Evolutionary conservation across 179 eudicot genomes (phyloP).

Genomic region (Spergularia azorica): DNA sequence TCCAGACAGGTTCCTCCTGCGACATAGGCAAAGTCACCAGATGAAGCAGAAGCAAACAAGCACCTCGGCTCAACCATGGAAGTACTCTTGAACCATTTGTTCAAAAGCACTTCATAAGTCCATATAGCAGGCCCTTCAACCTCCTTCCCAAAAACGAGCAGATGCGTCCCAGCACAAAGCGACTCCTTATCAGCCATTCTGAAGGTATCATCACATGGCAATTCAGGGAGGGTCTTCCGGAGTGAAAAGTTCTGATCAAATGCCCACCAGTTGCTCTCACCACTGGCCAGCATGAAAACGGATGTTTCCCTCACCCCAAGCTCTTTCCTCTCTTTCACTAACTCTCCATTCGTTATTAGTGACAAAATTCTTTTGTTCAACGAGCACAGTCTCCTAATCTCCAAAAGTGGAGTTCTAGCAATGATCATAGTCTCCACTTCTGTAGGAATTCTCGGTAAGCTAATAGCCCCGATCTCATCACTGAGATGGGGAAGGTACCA

Average conservation of each 20-base stretch:
- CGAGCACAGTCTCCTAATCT: conserved; percentile 46
- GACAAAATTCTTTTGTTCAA: conserved; percentile 39
- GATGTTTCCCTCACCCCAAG: conserved; percentile 48
- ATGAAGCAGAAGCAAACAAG: conserved; percentile 69
- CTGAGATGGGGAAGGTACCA: conserved; percentile 16
- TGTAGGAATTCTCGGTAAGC: conserved; percentile 15
- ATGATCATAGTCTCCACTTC: conserved; percentile 38
- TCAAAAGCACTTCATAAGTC: conserved; percentile 54
- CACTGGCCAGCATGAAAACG: conserved; percentile 59
- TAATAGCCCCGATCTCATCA: conserved; percentile 30
- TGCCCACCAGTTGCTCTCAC: conserved; percentile 58
- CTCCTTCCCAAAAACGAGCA: conserved; percentile 64
- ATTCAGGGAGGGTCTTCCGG: conserved; percentile 48
- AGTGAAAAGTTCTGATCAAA: conserved; percentile 50
- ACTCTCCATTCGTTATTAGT: conserved; percentile 47
- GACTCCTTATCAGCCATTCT: conserved; percentile 55
- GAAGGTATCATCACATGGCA: conserved; percentile 52
- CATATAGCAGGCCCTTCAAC: conserved; percentile 49
- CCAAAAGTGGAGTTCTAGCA: conserved; percentile 54
- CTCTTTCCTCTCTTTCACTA: conserved; percentile 45
- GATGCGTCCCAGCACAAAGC: conserved; percentile 69
- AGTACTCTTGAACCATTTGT: conserved; percentile 57
- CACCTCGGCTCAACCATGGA: conserved; percentile 66
- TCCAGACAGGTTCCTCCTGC: conserved; percentile 55
- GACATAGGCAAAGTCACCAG: conserved; percentile 50